Evolutionary conservation across 1,139 yeast species (phyloP).

Genomic region (Taphrina deformans): DNA sequence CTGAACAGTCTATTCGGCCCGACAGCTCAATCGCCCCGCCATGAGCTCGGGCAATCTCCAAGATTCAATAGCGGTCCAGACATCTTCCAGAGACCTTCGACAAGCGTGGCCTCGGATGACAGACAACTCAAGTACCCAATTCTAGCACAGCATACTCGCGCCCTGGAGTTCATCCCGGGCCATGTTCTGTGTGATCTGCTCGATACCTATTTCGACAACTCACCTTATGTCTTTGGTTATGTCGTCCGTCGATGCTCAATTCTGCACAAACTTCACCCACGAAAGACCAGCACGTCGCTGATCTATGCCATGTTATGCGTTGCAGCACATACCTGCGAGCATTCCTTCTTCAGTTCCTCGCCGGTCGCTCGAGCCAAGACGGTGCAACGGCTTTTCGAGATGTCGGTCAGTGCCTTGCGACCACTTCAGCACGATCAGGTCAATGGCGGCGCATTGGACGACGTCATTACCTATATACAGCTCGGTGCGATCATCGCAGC

Average conservation of each 20-base stretch:
- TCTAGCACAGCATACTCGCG: constrained; percentile 41
- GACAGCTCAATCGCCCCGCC: not conserved
- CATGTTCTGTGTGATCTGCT: constrained; percentile 47
- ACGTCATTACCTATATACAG: constrained; percentile 47
- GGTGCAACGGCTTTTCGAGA: constrained; percentile 43
- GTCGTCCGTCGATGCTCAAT: constrained; percentile 41
- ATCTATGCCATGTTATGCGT: constrained; percentile 46
- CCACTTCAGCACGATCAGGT: constrained; percentile 40
- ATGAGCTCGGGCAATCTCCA: not conserved
- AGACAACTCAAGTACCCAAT: constrained; percentile 42
- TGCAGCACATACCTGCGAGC: constrained; percentile 48
- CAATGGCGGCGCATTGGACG: constrained; percentile 47
- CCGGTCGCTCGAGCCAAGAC: constrained; percentile 43
- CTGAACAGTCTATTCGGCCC: constrained; percentile 2
- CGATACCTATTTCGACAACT: constrained; percentile 47
- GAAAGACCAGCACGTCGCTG: constrained; percentile 46
- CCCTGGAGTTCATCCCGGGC: constrained; percentile 43
- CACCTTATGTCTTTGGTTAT: constrained; percentile 44
- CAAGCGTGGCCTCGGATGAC: constrained; percentile 1
- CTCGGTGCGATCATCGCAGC: constrained; percentile 49
- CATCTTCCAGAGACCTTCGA: not conserved
- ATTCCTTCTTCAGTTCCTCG: constrained; percentile 45
- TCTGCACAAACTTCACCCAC: constrained; percentile 40
- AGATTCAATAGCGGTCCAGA: not conserved
- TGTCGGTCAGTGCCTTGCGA: constrained; percentile 42